Base-by-base conservation (phyloP, 768 basidiomycete species). In the Trametes cingulata region DNA sequence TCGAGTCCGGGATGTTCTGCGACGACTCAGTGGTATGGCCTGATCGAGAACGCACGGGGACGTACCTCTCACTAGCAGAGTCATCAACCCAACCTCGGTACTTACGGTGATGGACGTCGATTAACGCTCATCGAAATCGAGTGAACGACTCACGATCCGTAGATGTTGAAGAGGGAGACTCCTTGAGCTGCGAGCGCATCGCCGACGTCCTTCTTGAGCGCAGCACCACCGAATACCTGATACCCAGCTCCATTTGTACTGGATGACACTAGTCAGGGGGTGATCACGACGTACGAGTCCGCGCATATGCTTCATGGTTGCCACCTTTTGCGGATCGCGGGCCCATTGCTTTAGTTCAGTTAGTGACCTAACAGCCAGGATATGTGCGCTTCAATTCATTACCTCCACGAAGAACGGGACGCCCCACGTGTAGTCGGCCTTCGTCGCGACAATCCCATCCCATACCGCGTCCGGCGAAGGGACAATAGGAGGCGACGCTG, bases 391-490 rank as follows among this genome's bases (percentile, higher is more conserved):
- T n/a, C n/a, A n/a, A n/a, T n/a, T n/a, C 14, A 17, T 24, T 40
- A 65, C 64, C 52, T 65, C 64, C 1, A 61, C 15, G 36, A 61
- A 55, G 2, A 56, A 43, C 14, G 64, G 64, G 5, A 56, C 64
- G 15, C 51, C 53, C 43, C 42, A 45, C 4, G 54, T 45, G 22
- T 36, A 33, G 20, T 61, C 60, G 9, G 60, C 20, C 2, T 51
- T 46, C 0, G 52, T 58, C 1, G 56, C 35, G 10, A 43, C 20
- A 0, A 52, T 52, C 2, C 54, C 52, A 0, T 53, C 24, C 27
- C 58, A 51, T 2, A 61, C 39, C 6, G 17, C 33, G 14, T 65
- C 64, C 1, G 64, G 47, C 1, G 64, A 72, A 8, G 72, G 65
- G 8, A 65, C 49, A 7, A 56, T 50, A 1, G 67, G 66, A 13